Base-by-base conservation (phyloP, 192 early-diverging fungal species). In the Thamnidium elegans region DNA sequence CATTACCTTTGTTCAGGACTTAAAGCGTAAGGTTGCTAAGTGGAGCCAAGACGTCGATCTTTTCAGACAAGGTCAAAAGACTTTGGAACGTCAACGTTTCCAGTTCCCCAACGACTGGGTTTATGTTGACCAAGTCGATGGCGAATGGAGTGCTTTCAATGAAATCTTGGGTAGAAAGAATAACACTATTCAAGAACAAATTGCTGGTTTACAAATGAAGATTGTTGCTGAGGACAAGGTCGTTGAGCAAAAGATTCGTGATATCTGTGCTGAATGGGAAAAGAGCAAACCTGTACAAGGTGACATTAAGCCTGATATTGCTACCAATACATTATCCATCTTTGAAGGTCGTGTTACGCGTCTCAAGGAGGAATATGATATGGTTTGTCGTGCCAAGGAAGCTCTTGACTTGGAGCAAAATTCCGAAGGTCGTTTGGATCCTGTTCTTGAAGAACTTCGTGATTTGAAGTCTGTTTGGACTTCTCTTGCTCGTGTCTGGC, bases 101-200 rank as follows among this genome's bases (percentile, higher is more conserved):
- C 89, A 91, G 73, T 97, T 96, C 75, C 93, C 95, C n/a, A 72
- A 64, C 36, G 94, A 99, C 70, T 99, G 97, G 96, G 71, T 98
- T 46, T 92, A 95, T 72, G 80, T 92, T 36, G 98, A 97, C 56
- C 92, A 97, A 66, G 82, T 98, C 14, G 94, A 95, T 46, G 95
- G 96, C 69, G 98, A 98, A 76, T 98, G 96, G 94, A 91, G 89
- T 70, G 90, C 96, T 3, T 96, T 99, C 60, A 94, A 90, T 70
- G 92, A 97, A 78, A 97, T 99, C 60, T 70, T 98, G 39, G 80
- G 78, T 54, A 84, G 90, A 71, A 97, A 98, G 86, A 90, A 91
- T 69, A 87, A 88, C 55, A 83, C 87, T 45, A 96, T 99, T 66
- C 91, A 96, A 65, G 92, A 97, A 58, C 98, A 99, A 72, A 88